These are phyloP conservation scores for Chlorella sorokiniana DNA, from an alignment of 139 green algal genomes.

Conservation along the genomic window DNA sequence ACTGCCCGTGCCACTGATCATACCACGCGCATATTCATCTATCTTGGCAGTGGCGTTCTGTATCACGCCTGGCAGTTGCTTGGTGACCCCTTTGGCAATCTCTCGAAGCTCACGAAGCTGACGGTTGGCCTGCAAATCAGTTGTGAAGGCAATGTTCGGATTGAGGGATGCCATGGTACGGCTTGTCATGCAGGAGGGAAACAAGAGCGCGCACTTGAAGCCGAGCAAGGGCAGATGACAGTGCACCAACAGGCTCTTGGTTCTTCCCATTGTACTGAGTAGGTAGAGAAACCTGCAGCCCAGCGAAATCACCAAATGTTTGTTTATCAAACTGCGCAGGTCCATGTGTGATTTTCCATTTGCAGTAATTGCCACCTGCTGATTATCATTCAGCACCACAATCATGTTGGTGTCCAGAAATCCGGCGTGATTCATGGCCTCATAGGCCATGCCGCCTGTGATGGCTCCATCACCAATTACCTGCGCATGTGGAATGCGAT, in stretches of 20 bases:
- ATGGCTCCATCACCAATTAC: constrained; percentile 99
- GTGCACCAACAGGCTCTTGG: constrained; percentile 95
- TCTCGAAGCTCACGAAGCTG: constrained; percentile 96
- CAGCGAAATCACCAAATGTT: not conserved
- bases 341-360: no score
- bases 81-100: constrained; percentile 97
- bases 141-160: not conserved
- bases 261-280: constrained; percentile 97
- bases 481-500: constrained; percentile 21
- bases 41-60: constrained; percentile 97
- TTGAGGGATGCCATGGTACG: not conserved
- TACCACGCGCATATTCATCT: constrained; percentile 98
- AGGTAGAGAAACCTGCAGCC: constrained; percentile 91
- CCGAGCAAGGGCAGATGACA: constrained; percentile 85
- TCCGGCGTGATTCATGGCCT: constrained; percentile 99
- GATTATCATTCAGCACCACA: constrained; percentile 99
- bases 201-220: constrained; percentile 64
- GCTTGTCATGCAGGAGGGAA: not conserved
- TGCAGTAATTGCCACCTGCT: constrained; percentile 84
- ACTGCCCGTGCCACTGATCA: constrained; percentile 93
- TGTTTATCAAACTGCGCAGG: not conserved
- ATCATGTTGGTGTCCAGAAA: constrained; percentile 99
- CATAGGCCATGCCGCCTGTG: constrained; percentile 98
- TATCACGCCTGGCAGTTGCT: constrained; percentile 91
- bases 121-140: constrained; percentile 76